Base-by-base conservation (phyloP, 2,329 filamentous ascomycete genomes). In the Cercospora brassicicola region DNA sequence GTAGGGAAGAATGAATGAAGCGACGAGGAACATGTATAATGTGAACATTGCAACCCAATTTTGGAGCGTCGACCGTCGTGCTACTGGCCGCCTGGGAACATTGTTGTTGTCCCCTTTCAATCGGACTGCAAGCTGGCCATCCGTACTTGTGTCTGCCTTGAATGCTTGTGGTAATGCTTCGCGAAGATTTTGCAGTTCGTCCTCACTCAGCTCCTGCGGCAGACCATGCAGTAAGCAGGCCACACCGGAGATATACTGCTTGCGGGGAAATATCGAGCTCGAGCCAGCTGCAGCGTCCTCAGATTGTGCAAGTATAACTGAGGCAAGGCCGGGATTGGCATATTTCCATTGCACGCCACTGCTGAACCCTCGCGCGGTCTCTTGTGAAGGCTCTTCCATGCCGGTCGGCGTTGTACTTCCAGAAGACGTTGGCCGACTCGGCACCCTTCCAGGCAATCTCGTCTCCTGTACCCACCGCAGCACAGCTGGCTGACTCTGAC, bases 161-260 rank as follows among this genome's bases (percentile, higher is more conserved):
- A 71, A 18, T 28, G 53, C 31, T 28, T 42, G 69, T 2, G 87
- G 87, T 4, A 88, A 77, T 0, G 87, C 83, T 26, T 81, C 81
- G 42, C 82, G 82, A 4, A 90, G 79, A 57, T 82, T 83, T 26
- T 84, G 75, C 30, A 79, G 76, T 75, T 91, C 89, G 69, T 84
- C 83, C 2, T 79, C 78, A 33, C 84, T 85, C 31, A 91, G 82
- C 60, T 89, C 81, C 1, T 78, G 69, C 0, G 89, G 89, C 0
- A 91, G 82, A 7, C 86, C 89, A 68, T 84, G 84, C n/a, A 91
- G 82, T 26, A 91, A 81, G 76, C 90, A 90, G 2, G 85, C 84
- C 3, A 90, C 78, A 67, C 87, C 85, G 72, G 90, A 87, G 59
- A 91, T 79, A 76, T 90, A 91, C 9, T 89, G 82, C 70, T 87